Conservation (phyloP, 2,329 filamentous ascomycete genomes). For the Aureobasidium musti region DNA sequence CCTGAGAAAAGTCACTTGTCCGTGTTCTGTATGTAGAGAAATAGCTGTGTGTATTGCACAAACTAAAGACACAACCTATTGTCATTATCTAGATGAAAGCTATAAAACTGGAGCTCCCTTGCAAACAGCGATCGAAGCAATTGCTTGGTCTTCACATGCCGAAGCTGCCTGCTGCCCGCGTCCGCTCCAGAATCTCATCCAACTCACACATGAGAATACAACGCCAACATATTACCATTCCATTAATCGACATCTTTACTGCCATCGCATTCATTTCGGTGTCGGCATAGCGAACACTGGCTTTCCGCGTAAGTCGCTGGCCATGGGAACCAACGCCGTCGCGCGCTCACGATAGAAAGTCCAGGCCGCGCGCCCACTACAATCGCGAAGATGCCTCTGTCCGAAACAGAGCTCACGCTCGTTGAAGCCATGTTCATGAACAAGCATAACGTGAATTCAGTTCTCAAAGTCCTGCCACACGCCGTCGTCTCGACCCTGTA, state of each 20-base stretch:
- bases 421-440: slow-evolving; percentile 28
- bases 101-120: too few relatives aligned
- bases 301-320: neutral
- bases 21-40: too few relatives aligned
- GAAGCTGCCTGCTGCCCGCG: neutral
- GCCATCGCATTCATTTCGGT: neutral
- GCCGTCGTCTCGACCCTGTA: slow-evolving; percentile 19
- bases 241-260: neutral
- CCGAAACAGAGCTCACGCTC: slow-evolving; percentile 15
- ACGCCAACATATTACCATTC: neutral
- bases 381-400: slow-evolving; percentile 6
- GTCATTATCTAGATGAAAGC: neutral
- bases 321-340: neutral
- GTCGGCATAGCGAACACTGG: neutral
- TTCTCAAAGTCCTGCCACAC: slow-evolving; percentile 17
- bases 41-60: too few relatives aligned
- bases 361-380: neutral
- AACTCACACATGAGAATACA: slow-evolving; percentile 8
- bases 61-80: neutral
- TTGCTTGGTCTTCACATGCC: neutral
- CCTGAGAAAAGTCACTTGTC: too few relatives aligned
- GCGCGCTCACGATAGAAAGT: neutral
- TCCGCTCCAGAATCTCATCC: neutral
- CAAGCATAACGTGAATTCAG: neutral
- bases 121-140: too few relatives aligned